Base-by-base conservation (phyloP, 2,329 filamentous ascomycete genomes). In the Allantophomopsis cytisporea region DNA sequence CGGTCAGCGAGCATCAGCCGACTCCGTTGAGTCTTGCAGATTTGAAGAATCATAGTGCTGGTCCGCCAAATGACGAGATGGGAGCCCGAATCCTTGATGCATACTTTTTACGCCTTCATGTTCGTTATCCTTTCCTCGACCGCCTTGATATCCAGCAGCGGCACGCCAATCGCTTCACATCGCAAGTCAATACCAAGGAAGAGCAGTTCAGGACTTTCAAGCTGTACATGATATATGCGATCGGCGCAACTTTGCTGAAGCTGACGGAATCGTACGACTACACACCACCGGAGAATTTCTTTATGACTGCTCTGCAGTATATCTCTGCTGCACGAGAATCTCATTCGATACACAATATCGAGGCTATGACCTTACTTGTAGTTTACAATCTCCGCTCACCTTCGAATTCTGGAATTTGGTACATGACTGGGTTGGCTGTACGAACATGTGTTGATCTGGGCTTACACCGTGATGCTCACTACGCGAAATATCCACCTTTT, bases 361-460 rank as follows among this genome's bases (percentile, higher is more conserved):
- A 70, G 45, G 66, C 67, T 10, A 71, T 70, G 63, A 59, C 65
- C 0, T 54, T 71, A 12, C 51, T 69, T 3, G 65, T 69, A 3
- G 52, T 71, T 3, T 71, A 69, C 44, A 67, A 71, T 47, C 55
- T 71, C 2, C 60, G 68, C 7, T 68, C 64, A 1, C 60, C 64
- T 8, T 67, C 66, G 1, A 66, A 64, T 23, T 64, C 65, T 41
- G 67, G 65, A 7, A 59, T 71, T 37, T 71, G 66, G 67, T 70
- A 70, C 47, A 66, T 71, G 60, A 65, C 69, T 33, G 67, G 68
- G 11, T 56, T 71, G 14, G 66, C 67, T 2, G 70, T 71, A 64
- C 61, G 66, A 32, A 70, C 64, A 7, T 65, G 64, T 39, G 67
- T 71, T 37, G 68, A 70, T 41, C 55, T 71, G 3, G 68, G 67